Conservation (phyloP, 108 stramenopile genomes). For the Conticribra weissflogii region DNA sequence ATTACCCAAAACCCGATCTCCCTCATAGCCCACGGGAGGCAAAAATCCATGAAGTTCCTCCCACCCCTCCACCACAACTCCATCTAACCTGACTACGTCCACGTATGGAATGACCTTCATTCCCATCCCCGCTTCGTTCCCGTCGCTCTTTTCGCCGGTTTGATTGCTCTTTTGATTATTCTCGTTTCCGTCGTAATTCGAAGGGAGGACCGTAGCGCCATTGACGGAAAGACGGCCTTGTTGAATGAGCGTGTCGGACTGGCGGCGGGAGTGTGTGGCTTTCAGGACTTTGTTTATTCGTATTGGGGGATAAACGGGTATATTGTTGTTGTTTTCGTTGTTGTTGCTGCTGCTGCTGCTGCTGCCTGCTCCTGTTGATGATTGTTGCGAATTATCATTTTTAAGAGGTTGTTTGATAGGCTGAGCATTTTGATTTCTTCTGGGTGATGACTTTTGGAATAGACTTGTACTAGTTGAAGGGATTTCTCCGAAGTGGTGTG, state of each 20-base stretch:
- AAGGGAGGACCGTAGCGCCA: constrained; percentile 39
- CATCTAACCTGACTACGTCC: constrained; percentile 67
- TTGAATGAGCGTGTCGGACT: constrained; percentile 52
- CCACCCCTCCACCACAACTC: constrained; percentile 63
- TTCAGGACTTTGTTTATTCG: constrained; percentile 23
- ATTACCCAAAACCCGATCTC: too few species aligned
- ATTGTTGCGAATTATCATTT: too few species aligned
- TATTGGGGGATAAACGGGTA: constrained; percentile 1
- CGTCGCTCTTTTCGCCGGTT: too few species aligned
- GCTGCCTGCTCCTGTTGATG: not conserved
- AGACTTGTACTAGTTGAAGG: too few species aligned
- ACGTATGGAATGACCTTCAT: constrained; percentile 59
- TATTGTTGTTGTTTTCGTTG: not conserved
- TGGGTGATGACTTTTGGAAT: not conserved
- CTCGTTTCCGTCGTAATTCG: not conserved
- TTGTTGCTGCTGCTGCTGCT: not conserved
- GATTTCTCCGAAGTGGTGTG: too few species aligned
- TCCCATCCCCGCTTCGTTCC: not conserved
- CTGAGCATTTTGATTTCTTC: not conserved
- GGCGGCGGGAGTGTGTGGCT: constrained; percentile 20
- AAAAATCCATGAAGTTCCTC: constrained; percentile 57
- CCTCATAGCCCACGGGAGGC: too few species aligned
- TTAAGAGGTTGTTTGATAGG: not conserved
- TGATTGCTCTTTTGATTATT: too few species aligned
- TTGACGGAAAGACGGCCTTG: constrained; percentile 70